Evolutionary conservation across 2,329 filamentous ascomycete genomes (phyloP), one percentile per base, ranked within the genome.

Genomic region (Seiridium unicorne): DNA sequence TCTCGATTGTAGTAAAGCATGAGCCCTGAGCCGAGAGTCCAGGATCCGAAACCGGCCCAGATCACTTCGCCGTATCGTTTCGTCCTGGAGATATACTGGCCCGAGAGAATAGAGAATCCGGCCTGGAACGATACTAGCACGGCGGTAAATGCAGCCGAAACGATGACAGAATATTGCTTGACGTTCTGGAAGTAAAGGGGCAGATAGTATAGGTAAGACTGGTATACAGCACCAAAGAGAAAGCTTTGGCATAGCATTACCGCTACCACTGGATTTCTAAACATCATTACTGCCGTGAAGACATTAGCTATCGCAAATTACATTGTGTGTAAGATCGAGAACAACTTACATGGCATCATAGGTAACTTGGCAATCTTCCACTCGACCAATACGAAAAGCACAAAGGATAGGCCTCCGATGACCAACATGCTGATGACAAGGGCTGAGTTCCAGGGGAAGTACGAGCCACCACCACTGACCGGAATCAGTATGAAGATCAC

Each of bases 121-220:
- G 77, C 69, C 69, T 87, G 82, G 6, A 73, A 71, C 18, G 73
- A 70, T 7, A 85, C 78, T 62, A 87, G 73, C 0, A 83, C 78
- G 7, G 82, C 73, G 2, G 79, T 79, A 36, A 85, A 71, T 6
- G 76, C 75, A 1, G 85, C 85, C 3, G 85, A 84, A 32, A 79
- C 76, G 3, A 74, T 59, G 10, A 71, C 65, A 5, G 70, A 68
- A 55, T 67, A 72, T 18, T 68, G 67, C 26, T 68, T 67, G 3
- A 80, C 83, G 60, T 87, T 87, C 64, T 89, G 84, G 49, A 85
- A 83, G 69, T 86, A 89, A 0, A 88, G 73, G 1, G 86, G 86
- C 4, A 89, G 69, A 65, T 84, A 89, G 70, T 87, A 89, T 1
- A 88, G 72, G 60, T 81, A 81, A 2, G 80, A 76, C 64, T 87